Percentiles rank a stretch among this genome's conserved stretches.
Evolutionary conservation across 2,329 filamentous ascomycete genomes (phyloP).

Genomic region (Aspergillus eucalypticola): DNA sequence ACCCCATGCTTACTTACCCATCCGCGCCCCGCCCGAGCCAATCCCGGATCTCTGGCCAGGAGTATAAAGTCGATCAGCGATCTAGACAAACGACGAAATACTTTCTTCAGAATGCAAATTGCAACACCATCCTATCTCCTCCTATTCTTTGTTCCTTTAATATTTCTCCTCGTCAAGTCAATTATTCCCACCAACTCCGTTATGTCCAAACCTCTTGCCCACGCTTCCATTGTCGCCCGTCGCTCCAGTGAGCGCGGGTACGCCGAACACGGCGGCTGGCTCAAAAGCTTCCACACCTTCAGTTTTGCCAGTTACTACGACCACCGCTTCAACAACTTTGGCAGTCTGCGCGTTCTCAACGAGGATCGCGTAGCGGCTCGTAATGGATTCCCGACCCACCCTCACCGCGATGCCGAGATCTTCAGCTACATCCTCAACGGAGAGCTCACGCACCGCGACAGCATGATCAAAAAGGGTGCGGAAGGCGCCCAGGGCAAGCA

Average conservation of each 20-base stretch:
- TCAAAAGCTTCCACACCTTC: slow-evolving; percentile 85
- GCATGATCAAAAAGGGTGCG: slow-evolving; percentile 71
- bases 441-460: slow-evolving; percentile 84
- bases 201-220: slow-evolving; percentile 65
- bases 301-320: slow-evolving; percentile 74
- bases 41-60: not conserved
- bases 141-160: not conserved
- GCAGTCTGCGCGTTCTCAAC: slow-evolving; percentile 79
- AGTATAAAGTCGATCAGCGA: slow-evolving; percentile 9
- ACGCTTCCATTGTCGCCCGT: slow-evolving; percentile 74
- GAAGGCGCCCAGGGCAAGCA: slow-evolving; percentile 62
- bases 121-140: not conserved
- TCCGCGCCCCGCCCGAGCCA: slow-evolving; percentile 4
- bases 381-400: slow-evolving; percentile 80
- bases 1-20: slow-evolving; percentile 10
- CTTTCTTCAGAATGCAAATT: not conserved
- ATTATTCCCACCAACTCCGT: not conserved
- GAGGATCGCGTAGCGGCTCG: slow-evolving; percentile 77
- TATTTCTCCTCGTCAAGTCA: not conserved
- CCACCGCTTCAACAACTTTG: slow-evolving; percentile 67
- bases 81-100: not conserved
- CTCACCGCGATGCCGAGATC: slow-evolving; percentile 84
- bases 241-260: slow-evolving; percentile 72
- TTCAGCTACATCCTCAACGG: slow-evolving; percentile 85
- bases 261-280: slow-evolving; percentile 81